Base-by-base conservation (phyloP, 805 yeast genomes). In the Candida namnaoensis region DNA sequence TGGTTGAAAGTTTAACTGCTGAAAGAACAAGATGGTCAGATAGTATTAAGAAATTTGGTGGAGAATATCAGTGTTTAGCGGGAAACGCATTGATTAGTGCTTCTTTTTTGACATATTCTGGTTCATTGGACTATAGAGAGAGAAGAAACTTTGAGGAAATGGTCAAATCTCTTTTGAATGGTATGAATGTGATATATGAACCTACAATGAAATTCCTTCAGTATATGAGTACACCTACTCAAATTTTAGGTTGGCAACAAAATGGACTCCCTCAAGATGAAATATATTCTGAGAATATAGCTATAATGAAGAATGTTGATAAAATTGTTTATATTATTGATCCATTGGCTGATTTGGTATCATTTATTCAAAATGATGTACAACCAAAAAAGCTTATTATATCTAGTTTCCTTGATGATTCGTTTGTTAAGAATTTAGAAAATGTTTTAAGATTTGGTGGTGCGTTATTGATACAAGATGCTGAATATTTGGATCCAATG, bases 381-480 rank as follows among this genome's bases (percentile, higher is more conserved):
- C n/a, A 47, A 0, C 64, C 68, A 0, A 59, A 61, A 36, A 68
- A 66, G 41, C 50, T 80, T 6, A 60, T 71, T 3, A 54, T 78
- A 0, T 76, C 95, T 0, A 84, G 95, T 51, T 86, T 91, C 53
- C 58, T 82, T 36, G 88, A 84, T 50, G 73, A 69, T 5, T 75
- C 82, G 0, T 85, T 80, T 55, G 56, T 73, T 3, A 80, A 78
- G 47, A 82, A 77, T 36, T 53, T 91, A 13, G 95, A 88, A 55
- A 83, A 87, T 51, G 82, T 95, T 0, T 56, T 90, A 26, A 66
- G 93, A 47, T 90, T 90, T 67, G 97, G 98, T 5, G 88, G 86
- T 3, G 51, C 74, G 1, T 64, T 91, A 7, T 54, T 90, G 12
- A 69, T 91, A 14, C 77, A 77, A 48, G 91, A 91, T 61, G 88